A percentile compares a stretch with the other conserved stretches of the same genome.
Conservation (phyloP, 306 rosid genomes). For the Trifolium pratense region DNA sequence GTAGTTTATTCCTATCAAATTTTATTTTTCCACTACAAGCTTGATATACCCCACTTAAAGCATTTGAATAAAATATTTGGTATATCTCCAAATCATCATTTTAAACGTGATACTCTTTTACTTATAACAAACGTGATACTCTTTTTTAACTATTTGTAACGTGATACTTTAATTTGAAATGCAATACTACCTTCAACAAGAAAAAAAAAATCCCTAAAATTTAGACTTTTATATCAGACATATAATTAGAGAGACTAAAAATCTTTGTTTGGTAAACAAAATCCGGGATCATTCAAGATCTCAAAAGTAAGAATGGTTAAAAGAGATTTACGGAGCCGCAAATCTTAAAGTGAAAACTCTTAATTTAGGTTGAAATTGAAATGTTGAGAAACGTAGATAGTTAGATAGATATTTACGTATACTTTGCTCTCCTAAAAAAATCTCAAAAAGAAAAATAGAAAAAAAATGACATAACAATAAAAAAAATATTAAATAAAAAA, state of each 20-base stretch:
- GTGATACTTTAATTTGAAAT: background rate
- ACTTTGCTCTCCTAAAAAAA: background rate
- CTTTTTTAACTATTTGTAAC: background rate
- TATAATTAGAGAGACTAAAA: background rate
- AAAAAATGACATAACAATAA: background rate
- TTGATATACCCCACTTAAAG: background rate
- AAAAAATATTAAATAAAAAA: background rate
- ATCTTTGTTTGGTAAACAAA: background rate
- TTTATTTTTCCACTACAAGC: too few species aligned
- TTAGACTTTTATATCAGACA: background rate
- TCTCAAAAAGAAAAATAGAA: conserved; percentile 1
- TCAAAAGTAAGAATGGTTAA: background rate
- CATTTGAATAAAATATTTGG: background rate
- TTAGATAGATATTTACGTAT: background rate
- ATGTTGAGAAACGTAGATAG: background rate
- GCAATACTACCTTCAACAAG: too few species aligned
- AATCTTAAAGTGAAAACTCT: background rate
- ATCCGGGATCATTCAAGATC: background rate
- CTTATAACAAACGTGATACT: conserved; percentile 4
- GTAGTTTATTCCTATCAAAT: too few species aligned
- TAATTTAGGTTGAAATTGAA: conserved; percentile 1
- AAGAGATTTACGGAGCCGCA: conserved; percentile 31
- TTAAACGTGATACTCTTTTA: background rate
- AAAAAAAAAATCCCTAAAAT: background rate
- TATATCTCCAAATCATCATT: background rate